phyloP scores from a whole-genome alignment of 2,329 filamentous ascomycete genomes.

The Tetracladium maxilliforme region DNA sequence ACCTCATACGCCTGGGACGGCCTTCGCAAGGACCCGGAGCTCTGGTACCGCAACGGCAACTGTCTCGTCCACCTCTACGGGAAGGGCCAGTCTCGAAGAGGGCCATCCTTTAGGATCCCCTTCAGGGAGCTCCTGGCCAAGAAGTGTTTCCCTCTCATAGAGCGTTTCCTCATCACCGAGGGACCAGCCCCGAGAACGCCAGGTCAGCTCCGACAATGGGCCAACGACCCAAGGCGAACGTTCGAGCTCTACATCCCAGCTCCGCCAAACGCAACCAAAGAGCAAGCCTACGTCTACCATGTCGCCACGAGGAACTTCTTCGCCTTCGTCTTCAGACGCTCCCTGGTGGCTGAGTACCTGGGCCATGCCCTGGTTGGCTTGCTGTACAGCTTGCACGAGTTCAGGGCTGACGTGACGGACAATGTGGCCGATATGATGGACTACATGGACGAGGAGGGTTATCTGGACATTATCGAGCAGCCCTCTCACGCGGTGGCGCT shows the following conservation, averaged over 20 bases:
- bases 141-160: constrained; percentile 45
- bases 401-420: constrained; percentile 35
- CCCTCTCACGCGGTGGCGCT: constrained; percentile 55
- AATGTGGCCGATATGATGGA: constrained; percentile 45
- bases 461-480: constrained; percentile 49
- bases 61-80: constrained; percentile 56
- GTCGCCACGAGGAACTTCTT: constrained; percentile 62
- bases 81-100: constrained; percentile 47
- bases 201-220: neutral
- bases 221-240: too few species aligned
- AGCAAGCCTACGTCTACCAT: constrained; percentile 46
- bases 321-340: constrained; percentile 50
- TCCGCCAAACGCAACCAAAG: constrained; percentile 34
- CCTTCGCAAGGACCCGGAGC: constrained; percentile 55
- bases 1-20: neutral
- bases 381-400: constrained; percentile 49
- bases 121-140: constrained; percentile 39
- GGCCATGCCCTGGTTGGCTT: constrained; percentile 49
- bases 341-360: constrained; percentile 53
- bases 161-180: constrained; percentile 31
- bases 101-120: constrained; percentile 53
- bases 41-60: constrained; percentile 54
- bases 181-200: neutral
- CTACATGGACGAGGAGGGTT: constrained; percentile 57
- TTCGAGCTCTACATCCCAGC: constrained; percentile 57